Conservation (phyloP, 2,329 filamentous ascomycete species). For the Periconia sp. region DNA sequence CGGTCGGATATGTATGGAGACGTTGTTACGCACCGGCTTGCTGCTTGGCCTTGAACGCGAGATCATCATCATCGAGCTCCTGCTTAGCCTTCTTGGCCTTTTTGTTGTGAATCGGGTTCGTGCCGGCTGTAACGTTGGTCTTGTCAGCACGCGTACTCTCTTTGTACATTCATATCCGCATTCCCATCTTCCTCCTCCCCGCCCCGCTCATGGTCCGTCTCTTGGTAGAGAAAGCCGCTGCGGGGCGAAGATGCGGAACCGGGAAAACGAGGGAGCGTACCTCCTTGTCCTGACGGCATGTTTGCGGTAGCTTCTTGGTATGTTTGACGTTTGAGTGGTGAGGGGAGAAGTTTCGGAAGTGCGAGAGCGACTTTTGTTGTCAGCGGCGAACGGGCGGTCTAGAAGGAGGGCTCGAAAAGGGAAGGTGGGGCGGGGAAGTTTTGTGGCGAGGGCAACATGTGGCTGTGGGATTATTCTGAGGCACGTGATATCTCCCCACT, state of each 20-base stretch:
- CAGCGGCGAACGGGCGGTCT: not conserved
- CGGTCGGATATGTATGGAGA: not conserved
- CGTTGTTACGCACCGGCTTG: slow-evolving; percentile 66
- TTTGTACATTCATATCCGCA: not conserved
- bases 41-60: slow-evolving; percentile 82
- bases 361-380: not conserved
- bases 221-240: not conserved
- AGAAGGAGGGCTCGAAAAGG: not conserved
- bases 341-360: not conserved
- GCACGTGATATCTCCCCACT: too few relatives aligned
- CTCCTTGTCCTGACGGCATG: slow-evolving; percentile 55
- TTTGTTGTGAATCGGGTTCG: slow-evolving; percentile 68
- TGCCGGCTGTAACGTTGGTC: slow-evolving; percentile 44
- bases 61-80: slow-evolving; percentile 85
- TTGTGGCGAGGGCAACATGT: too few relatives aligned
- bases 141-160: not conserved
- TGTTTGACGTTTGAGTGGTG: not conserved
- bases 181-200: not conserved
- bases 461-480: too few relatives aligned
- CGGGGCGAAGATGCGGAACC: not conserved
- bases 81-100: slow-evolving; percentile 74
- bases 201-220: not conserved
- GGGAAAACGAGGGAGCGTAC: slow-evolving; percentile 32
- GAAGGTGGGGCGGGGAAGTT: not conserved
- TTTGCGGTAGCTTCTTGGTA: slow-evolving; percentile 17